phyloP scores from a whole-genome alignment of 257 asterid genomes.

The Lycium ferocissimum region DNA sequence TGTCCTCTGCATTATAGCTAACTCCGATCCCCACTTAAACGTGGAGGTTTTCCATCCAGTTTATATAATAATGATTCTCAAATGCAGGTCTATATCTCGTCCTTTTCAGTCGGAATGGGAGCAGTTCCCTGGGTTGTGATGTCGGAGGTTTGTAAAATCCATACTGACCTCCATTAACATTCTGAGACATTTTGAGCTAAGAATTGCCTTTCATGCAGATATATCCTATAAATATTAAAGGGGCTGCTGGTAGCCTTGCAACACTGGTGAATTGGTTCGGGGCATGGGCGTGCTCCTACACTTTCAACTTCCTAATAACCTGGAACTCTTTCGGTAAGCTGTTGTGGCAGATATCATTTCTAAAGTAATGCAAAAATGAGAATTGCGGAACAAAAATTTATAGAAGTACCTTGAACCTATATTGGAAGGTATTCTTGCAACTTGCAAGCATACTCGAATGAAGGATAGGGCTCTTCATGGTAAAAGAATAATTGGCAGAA shows the following conservation, averaged over 20 bases:
- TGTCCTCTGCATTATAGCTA: not conserved
- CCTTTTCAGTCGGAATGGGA: conserved; percentile 95
- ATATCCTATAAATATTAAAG: conserved; percentile 92
- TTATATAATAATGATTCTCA: conserved; percentile 29
- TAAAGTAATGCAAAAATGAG: not conserved
- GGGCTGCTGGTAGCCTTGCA: conserved; percentile 93
- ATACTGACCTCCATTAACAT: not conserved
- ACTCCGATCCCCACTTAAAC: not conserved
- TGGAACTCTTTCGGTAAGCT: conserved; percentile 84
- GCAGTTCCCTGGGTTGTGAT: conserved; percentile 99
- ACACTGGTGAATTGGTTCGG: conserved; percentile 95
- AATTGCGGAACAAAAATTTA: not conserved
- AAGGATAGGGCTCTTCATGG: too few relatives aligned
- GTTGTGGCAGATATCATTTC: not conserved
- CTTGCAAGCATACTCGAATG: not conserved
- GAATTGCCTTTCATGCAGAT: conserved; percentile 50
- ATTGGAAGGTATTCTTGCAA: too few relatives aligned
- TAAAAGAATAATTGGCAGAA: too few relatives aligned
- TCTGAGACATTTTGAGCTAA: conserved; percentile 4
- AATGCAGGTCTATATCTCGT: conserved; percentile 76
- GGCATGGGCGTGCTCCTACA: conserved; percentile 89
- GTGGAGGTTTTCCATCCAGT: not conserved
- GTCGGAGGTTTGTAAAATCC: conserved; percentile 74
- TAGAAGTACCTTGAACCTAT: too few relatives aligned
- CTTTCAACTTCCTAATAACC: conserved; percentile 88